Percentiles rank a stretch among this genome's conserved stretches.
Evolutionary conservation across 306 rosid genomes (phyloP).

Genomic region (Arachis hypogaea): DNA sequence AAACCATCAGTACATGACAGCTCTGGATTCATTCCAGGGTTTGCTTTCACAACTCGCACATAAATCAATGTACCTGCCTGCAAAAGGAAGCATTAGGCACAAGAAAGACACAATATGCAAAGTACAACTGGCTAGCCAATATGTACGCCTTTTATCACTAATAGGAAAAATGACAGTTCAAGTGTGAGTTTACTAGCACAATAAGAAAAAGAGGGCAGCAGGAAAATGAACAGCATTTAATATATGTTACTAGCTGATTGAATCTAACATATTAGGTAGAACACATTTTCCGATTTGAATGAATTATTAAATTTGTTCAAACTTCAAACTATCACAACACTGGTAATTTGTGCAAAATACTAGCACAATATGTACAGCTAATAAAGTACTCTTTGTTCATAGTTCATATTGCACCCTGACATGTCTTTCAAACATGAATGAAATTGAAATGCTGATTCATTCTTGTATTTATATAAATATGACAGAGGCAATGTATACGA

Average conservation of each 20-base stretch:
- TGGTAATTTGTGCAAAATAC: background rate
- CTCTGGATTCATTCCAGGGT: conserved; percentile 89
- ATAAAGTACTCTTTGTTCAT: background rate
- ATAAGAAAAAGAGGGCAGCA: background rate
- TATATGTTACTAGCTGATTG: background rate
- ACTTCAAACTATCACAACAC: background rate
- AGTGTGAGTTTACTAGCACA: conserved; percentile 13
- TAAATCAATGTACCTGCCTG: conserved; percentile 82
- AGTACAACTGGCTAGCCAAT: conserved; percentile 15
- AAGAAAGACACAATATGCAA: conserved; percentile 21
- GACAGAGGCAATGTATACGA: too few species aligned
- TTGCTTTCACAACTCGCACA: conserved; percentile 80
- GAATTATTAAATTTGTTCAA: background rate
- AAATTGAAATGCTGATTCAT: background rate
- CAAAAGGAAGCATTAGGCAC: conserved; percentile 42
- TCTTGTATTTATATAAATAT: background rate
- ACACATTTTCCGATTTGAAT: background rate
- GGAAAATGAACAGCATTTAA: conserved; percentile 3
- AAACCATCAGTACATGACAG: conserved; percentile 88
- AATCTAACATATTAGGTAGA: background rate
- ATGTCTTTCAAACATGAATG: background rate
- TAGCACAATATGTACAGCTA: background rate
- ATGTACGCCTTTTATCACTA: conserved; percentile 1
- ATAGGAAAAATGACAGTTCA: conserved; percentile 14
- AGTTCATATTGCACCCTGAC: background rate